A percentile compares a stretch with the other conserved stretches of the same genome.
phyloP scores from a whole-genome alignment of 306 rosid genomes.

The Citrullus colocynthis region DNA sequence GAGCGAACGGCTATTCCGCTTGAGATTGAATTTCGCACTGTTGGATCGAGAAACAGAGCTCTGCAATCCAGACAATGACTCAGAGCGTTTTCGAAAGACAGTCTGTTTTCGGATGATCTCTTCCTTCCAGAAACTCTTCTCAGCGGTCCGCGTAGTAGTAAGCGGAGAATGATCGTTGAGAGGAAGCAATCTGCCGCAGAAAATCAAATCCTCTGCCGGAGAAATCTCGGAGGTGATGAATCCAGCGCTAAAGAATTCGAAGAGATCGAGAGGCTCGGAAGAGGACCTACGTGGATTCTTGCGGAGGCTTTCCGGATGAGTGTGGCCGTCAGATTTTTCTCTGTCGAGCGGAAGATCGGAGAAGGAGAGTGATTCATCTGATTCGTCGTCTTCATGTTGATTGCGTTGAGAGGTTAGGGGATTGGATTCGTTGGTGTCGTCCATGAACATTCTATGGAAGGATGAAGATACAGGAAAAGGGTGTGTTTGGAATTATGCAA shows the following conservation, averaged over 20 bases:
- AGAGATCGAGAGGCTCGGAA: constrained; percentile 22
- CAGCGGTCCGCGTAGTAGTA: neutral
- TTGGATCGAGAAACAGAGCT: constrained; percentile 33
- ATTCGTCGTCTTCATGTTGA: constrained; percentile 8
- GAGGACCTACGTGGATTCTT: constrained; percentile 13
- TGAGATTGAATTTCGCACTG: constrained; percentile 21
- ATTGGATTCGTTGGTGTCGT: neutral
- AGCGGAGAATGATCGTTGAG: constrained; percentile 10
- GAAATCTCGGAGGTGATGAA: constrained; percentile 32
- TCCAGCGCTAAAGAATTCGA: constrained; percentile 34
- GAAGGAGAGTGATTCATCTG: constrained; percentile 43
- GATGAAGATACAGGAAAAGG: neutral
- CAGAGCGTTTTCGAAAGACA: constrained; percentile 26
- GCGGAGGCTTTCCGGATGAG: neutral
- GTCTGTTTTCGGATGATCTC: neutral
- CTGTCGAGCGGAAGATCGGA: constrained; percentile 38
- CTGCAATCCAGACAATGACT: constrained; percentile 26
- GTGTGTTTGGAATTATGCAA: neutral
- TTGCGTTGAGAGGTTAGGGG: neutral
- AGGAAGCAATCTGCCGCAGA: constrained; percentile 45
- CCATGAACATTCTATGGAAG: neutral
- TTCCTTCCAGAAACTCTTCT: neutral
- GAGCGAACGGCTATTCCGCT: constrained; percentile 44
- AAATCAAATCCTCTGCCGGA: constrained; percentile 54
- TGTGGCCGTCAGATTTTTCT: constrained; percentile 5